Percentiles rank a stretch among this genome's conserved stretches.
phyloP scores from a whole-genome alignment of 83 land plant genomes.

The Diphasiastrum complanatum region DNA sequence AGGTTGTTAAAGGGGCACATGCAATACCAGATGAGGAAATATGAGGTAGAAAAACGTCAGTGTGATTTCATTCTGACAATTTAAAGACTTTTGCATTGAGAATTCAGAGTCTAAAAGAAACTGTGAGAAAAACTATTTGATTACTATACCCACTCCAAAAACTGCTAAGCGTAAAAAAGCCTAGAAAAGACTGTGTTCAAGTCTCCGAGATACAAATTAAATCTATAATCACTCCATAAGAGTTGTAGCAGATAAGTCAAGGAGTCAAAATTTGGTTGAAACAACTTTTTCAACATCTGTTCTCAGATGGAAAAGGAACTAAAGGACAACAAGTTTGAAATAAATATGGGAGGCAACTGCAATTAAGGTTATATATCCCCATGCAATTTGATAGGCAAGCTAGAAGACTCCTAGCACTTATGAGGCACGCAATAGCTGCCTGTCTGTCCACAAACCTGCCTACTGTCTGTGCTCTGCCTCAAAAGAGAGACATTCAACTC shows the following conservation, averaged over 20 bases:
- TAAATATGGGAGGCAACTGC: not conserved
- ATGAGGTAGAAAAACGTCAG: not conserved
- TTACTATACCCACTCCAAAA: not conserved
- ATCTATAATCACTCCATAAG: no score
- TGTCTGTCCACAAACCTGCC: conserved; percentile 23
- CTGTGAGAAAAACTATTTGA: not conserved
- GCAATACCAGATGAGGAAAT: not conserved
- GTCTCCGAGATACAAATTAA: no score
- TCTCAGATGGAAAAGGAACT: not conserved
- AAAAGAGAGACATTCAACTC: conserved; percentile 36
- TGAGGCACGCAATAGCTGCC: conserved; percentile 1
- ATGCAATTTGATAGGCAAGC: conserved; percentile 1
- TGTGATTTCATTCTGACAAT: not conserved
- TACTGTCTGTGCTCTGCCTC: conserved; percentile 32
- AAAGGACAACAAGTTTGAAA: not conserved
- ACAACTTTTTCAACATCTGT: no score
- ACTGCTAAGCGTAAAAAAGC: not conserved
- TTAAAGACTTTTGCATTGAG: not conserved
- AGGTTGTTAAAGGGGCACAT: no score
- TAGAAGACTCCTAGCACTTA: not conserved
- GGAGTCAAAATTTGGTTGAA: no score
- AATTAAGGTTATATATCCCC: not conserved
- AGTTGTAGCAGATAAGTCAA: no score
- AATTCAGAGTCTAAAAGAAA: not conserved
- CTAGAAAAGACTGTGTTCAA: not conserved